Evolutionary conservation across 192 early-diverging fungal genomes (phyloP).

Genomic region (Oehlia diaphana): DNA sequence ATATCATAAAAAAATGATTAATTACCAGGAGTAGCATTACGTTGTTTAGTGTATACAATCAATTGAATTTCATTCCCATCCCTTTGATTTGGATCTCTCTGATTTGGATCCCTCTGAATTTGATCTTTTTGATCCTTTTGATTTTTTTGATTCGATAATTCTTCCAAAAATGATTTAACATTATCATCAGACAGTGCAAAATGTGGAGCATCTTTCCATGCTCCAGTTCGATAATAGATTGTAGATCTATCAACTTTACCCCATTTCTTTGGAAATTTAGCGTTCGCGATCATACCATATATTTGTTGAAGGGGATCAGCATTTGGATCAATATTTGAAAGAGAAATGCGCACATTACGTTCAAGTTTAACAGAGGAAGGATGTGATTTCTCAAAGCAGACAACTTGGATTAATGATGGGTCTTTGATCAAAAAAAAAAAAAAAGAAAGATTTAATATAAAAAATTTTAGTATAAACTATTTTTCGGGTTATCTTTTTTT

Average conservation of each 20-base stretch:
- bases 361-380: neutral
- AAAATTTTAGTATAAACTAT: too few species aligned
- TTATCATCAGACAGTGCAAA: neutral
- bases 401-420: constrained; percentile 3
- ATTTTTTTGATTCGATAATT: neutral
- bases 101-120: neutral
- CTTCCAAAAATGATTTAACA: constrained; percentile 11
- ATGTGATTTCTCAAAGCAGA: constrained; percentile 14
- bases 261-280: constrained; percentile 19
- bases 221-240: constrained; percentile 8
- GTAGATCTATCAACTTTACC: constrained; percentile 11
- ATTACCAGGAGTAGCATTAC: neutral
- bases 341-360: neutral
- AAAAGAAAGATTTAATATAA: too few species aligned
- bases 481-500: too few species aligned
- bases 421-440: neutral
- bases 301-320: neutral
- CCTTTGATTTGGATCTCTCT: neutral
- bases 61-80: constrained; percentile 19
- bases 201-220: constrained; percentile 3
- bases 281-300: neutral
- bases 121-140: too few species aligned
- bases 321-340: neutral
- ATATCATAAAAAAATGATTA: neutral
- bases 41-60: constrained; percentile 12